Percentiles rank a stretch among this genome's conserved stretches.
phyloP scores from a whole-genome alignment of 768 basidiomycete species.

The Lanmaoa pseudosensibilis region DNA sequence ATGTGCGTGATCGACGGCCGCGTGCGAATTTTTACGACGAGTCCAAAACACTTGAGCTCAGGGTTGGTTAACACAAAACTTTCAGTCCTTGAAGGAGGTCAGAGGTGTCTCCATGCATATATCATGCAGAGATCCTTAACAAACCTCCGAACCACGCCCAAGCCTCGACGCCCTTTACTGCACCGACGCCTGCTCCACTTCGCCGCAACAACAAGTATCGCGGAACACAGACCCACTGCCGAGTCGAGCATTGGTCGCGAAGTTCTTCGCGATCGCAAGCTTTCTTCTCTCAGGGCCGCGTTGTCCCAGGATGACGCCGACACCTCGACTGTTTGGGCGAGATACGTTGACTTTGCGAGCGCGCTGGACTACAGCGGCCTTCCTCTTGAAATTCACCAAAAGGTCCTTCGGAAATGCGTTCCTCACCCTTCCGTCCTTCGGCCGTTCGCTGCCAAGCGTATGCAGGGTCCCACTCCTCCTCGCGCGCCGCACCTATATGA shows the following conservation, averaged over 20 bases:
- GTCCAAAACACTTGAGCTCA: not conserved
- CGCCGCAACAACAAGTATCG: conserved; percentile 7
- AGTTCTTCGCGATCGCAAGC: conserved; percentile 26
- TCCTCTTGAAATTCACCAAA: conserved; percentile 66
- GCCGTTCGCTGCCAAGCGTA: conserved; percentile 39
- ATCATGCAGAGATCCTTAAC: conserved; percentile 27
- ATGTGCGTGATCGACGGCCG: not conserved
- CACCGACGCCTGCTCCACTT: conserved; percentile 9
- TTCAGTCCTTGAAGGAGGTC: not conserved
- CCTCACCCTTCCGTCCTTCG: conserved; percentile 49
- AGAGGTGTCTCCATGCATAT: conserved; percentile 13
- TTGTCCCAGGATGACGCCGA: conserved; percentile 35
- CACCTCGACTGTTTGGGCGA: conserved; percentile 60
- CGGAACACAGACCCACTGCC: conserved; percentile 4
- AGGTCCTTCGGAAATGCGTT: conserved; percentile 67
- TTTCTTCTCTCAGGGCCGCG: conserved; percentile 25
- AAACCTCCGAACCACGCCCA: conserved; percentile 16
- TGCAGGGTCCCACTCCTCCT: conserved; percentile 39
- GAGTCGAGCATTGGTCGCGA: conserved; percentile 9
- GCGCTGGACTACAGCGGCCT: conserved; percentile 47
- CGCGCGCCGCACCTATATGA: conserved; percentile 57
- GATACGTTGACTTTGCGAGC: conserved; percentile 59
- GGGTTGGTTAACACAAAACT: not conserved
- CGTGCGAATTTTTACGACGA: conserved; percentile 17
- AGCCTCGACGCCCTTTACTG: conserved; percentile 4